Evolutionary conservation across 73 alveolate genomes (phyloP).

Genomic region (Tetrahymena elliotti): DNA sequence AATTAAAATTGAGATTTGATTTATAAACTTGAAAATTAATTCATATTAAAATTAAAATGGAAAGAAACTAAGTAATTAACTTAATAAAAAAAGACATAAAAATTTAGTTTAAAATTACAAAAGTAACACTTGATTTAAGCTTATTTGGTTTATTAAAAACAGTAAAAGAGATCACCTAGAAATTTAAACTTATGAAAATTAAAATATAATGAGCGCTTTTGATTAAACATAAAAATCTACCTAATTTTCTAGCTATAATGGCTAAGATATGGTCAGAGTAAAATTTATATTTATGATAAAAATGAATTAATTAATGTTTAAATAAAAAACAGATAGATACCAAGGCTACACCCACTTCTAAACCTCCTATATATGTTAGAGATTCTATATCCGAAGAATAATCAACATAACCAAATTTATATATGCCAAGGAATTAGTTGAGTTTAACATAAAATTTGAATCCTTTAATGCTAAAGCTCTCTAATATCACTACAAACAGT

Average conservation of each 20-base stretch:
- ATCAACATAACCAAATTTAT: not conserved
- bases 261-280: not conserved
- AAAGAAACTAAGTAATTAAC: too few species aligned
- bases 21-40: too few species aligned
- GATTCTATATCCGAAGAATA: not conserved
- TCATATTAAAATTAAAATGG: too few species aligned
- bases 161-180: not conserved
- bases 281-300: not conserved
- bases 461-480: not conserved
- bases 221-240: not conserved
- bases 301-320: not conserved
- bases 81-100: too few species aligned
- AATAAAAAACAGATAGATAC: not conserved
- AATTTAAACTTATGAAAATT: not conserved
- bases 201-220: not conserved
- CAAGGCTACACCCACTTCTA: not conserved
- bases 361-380: not conserved
- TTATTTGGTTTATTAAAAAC: not conserved
- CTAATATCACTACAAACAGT: not conserved
- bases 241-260: not conserved
- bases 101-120: too few species aligned
- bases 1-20: too few species aligned
- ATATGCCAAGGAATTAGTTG: not conserved
- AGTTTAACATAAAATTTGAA: not conserved
- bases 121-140: not conserved